Base-by-base conservation (phyloP, 2,329 filamentous ascomycete genomes). In the Aspergillus sp. region DNA sequence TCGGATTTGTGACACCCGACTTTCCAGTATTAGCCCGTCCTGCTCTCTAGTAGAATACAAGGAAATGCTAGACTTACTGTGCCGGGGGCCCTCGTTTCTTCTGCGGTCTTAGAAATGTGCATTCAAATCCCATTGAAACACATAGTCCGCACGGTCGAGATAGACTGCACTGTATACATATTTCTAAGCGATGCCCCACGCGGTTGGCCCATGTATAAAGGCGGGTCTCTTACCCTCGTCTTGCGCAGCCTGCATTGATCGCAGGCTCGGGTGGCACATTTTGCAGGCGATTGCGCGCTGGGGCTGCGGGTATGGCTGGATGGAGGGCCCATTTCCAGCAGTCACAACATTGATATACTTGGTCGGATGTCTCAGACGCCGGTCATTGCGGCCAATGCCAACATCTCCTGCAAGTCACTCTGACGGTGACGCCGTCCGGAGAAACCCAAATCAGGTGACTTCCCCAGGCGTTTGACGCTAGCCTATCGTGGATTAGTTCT, bases 211-310 rank as follows among this genome's bases (percentile, higher is more conserved):
- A 33, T 31, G 24, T 24, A 45, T 14, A 43, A 37, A 7, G 27
- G 9, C 9, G 27, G 8, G 27, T 31, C 27, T 24, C n/a, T 56
- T 66, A 67, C 72, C 72, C 69, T 78, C 66, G 67, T 73, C 63
- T 71, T 75, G 59, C 70, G 69, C 35, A 74, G 66, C 56, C 74
- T 76, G 69, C 75, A 78, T 55, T 76, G 73, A 58, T 78, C 75
- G 59, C 75, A 78, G 1, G 75, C 75, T n/a, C 75, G 62, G 58
- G 70, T 71, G 11, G 69, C 69, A 33, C 50, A 52, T 37, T 52
- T 52, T 15, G 41, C 15, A 2, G 40, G 40, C 23, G 40, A 14
- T 15, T 52, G 50, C 11, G 24, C 31, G 19, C 40, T 46, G 40
- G 27, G 24, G 31, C 27, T 44, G n/a, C 41, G 50, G 23, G 40